Base-by-base conservation (phyloP, 2,329 filamentous ascomycete species). In the Aureobasidium namibiae region DNA sequence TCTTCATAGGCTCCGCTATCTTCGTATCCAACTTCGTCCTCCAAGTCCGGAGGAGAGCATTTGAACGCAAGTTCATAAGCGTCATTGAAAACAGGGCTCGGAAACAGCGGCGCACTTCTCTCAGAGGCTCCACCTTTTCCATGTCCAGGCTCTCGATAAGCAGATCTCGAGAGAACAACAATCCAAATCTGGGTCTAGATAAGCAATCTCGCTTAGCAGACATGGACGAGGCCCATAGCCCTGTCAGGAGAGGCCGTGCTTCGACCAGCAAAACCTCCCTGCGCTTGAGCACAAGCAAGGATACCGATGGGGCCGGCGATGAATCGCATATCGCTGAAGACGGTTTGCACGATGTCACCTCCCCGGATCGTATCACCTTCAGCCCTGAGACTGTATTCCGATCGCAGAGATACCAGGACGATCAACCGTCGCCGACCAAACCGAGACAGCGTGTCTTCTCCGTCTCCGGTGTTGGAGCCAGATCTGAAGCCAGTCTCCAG, bases 11-110 rank as follows among this genome's bases (percentile, higher is more conserved):
- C 1, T 84, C 84, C 58, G 77, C 82, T 13, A 82, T 89, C n/a
- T 83, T 85, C 67, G 83, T 89, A 1, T 86, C 82, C 1, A 80
- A 82, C 34, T 82, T 81, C 63, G 86, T 87, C 2, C 79, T 89
- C 3, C 71, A 80, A 48, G 78, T 84, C 8, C 76, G 86, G 39
- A 82, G 80, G 65, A 74, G 76, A 60, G 82, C 82, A 11, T 89
- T 89, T 63, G 81, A 87, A 69, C 76, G 74, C 60, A 80, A 82
- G 21, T 84, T 88, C 61, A 72, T 79, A 59, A 72, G 76, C 44
- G 76, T 87, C 59, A 78, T 79, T 2, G 69, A 75, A 63, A 68
- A 7, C 29, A 59, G 56, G 24, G 48, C 53, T 24, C 58, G 59
- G 8, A 56, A 59, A 53, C 16, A 63, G 59, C n/a, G 66, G 3